phyloP scores from a whole-genome alignment of 1,284 basidiomycete species.

The Ustilago cynodontis region DNA sequence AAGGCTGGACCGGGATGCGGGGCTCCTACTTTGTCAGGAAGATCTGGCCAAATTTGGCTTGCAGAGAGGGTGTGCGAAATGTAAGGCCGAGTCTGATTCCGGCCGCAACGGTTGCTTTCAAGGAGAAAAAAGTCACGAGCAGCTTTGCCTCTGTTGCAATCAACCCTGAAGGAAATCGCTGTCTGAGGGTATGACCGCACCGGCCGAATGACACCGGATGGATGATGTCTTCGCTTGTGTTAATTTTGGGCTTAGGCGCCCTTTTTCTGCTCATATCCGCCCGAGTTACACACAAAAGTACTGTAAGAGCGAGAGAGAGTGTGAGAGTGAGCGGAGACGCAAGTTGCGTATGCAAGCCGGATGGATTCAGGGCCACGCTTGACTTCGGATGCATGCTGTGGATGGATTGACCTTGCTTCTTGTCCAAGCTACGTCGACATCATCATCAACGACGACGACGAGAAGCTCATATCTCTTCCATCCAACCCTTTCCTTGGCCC shows the following conservation, averaged over 20 bases:
- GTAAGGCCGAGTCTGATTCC: constrained; percentile 33
- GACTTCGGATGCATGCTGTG: constrained; percentile 5
- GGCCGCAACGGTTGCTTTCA: constrained; percentile 27
- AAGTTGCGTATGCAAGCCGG: constrained; percentile 11
- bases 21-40: background rate
- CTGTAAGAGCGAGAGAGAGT: background rate
- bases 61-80: constrained; percentile 7
- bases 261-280: constrained; percentile 4
- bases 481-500: background rate
- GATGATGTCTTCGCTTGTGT: background rate
- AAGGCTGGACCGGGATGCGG: background rate
- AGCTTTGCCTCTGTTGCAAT: background rate
- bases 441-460: background rate
- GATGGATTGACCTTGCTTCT: constrained; percentile 11
- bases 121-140: background rate
- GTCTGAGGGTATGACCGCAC: background rate
- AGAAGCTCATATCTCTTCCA: background rate
- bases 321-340: constrained; percentile 7
- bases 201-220: constrained; percentile 8
- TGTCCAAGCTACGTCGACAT: constrained; percentile 9
- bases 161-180: background rate
- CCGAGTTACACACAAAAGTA: constrained; percentile 2
- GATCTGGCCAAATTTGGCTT: background rate
- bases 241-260: constrained; percentile 1
- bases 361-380: constrained; percentile 16